Conservation (phyloP, 2,329 filamentous ascomycete genomes). For the Hypocreales sp. region DNA sequence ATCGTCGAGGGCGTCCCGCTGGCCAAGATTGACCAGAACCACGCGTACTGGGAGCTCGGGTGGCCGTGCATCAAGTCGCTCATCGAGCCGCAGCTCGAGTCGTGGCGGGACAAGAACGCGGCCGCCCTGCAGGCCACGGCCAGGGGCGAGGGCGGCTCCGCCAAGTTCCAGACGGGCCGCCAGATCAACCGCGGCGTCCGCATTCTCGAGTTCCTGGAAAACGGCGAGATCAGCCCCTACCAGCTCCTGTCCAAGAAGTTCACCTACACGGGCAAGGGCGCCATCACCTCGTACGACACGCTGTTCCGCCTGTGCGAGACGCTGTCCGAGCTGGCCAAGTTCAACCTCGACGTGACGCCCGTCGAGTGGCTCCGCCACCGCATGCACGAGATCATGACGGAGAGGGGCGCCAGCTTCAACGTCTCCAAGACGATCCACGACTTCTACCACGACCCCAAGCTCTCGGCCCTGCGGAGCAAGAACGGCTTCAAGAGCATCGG, state of each 20-base stretch:
- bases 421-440: constrained; percentile 33
- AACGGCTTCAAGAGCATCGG: constrained; percentile 43
- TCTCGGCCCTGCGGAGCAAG: constrained; percentile 30
- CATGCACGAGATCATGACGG: constrained; percentile 30
- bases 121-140: constrained; percentile 16
- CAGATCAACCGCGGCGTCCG: constrained; percentile 39
- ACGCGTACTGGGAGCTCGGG: constrained; percentile 39
- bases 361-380: constrained; percentile 42
- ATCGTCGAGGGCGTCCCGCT: constrained; percentile 37
- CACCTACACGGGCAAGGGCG: constrained; percentile 23
- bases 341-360: constrained; percentile 34
- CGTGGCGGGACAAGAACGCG: constrained; percentile 32
- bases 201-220: constrained; percentile 35
- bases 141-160: constrained; percentile 17
- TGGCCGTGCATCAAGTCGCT: constrained; percentile 31
- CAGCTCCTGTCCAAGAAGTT: constrained; percentile 38
- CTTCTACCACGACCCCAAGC: constrained; percentile 40
- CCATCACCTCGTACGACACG: constrained; percentile 37
- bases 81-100: constrained; percentile 26
- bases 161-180: constrained; percentile 36
- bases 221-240: constrained; percentile 37
- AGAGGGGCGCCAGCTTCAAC: constrained; percentile 31
- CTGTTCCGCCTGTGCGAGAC: constrained; percentile 39
- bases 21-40: constrained; percentile 29
- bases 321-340: constrained; percentile 36